Base-by-base conservation (phyloP, 805 yeast genomes). In the Kluyveromyces wickerhamii region DNA sequence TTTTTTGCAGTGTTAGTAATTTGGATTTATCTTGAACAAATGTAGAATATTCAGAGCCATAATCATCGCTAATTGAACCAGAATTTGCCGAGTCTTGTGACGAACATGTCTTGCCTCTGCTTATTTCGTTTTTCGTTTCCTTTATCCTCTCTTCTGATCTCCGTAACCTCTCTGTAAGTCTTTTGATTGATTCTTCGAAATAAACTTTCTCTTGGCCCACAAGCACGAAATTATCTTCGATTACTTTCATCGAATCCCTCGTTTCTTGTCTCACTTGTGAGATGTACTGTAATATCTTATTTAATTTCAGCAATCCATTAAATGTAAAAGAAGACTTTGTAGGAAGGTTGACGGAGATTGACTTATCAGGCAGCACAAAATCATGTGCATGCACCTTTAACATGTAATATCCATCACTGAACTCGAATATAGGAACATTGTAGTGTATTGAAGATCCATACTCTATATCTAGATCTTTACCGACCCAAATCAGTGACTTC, bases 221-320 rank as follows among this genome's bases (percentile, higher is more conserved):
- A 13, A 25, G 15, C 10, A 16, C 6, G 10, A 5, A 25, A 13
- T 4, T n/a, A 17, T 20, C 11, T 12, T 48, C 54, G 12, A 54
- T 26, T 18, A 32, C 34, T 2, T 21, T 17, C 1, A 56, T 44
- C 14, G 46, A 33, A 2, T 29, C 30, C 1, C 13, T 17, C 10
- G 39, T 43, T 27, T 55, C 62, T 16, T 43, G 40, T 14, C 22
- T 27, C 2, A 47, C 42, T 33, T 53, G 54, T 4, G 42, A 35
- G 10, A 34, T 37, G 37, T 54, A 54, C 27, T 55, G 59, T 5
- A 52, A 22, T n/a, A 51, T 21, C 24, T 48, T 57, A 21, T 49
- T 54, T 15, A 57, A 16, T 26, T 55, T 56, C 12, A 57, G 33
- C 9, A 49, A 34, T 3, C 48, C 36, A 38, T 51, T 57, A 32